Base-by-base conservation (phyloP, 139 green algal species). In the Asterochloris sp. region DNA sequence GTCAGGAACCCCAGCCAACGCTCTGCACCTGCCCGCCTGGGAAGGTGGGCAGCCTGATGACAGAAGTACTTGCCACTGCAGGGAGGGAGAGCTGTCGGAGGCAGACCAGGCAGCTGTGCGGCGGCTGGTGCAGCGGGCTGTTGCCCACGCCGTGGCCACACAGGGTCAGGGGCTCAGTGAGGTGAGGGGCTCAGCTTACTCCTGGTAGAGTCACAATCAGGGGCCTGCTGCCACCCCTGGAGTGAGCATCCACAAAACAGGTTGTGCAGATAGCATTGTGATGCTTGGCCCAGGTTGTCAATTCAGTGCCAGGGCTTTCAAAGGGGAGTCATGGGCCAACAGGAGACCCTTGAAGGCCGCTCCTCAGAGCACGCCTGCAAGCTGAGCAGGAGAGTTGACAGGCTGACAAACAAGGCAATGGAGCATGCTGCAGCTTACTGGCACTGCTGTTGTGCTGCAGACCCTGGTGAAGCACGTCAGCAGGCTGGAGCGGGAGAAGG, bases 381-480 rank as follows among this genome's bases (percentile, higher is more conserved):
- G 38, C 38, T 10, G 38, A 54, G 38, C 38, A 54, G 38, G 38
- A 54, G 38, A 54, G 4, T 6, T 54, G 38, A 54, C 38, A 54
- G 2, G 38, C 38, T 54, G 38, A 6, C 38, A 54, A 54, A 54
- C 38, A 54, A n/a, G 38, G 38, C 38, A 6, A 54, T 71, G 66
- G 66, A 71, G 66, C 19, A 26, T 10, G 66, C 19, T 71, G 66
- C 66, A 71, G 66, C 66, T 71, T 71, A 23, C 17, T 71, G 66
- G 8, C 66, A 8, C 21, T 71, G 66, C 66, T 62, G 23, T 16
- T 69, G 29, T 54, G 64, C n/a, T 83, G 62, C 83, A 86, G 83
- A 80, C n/a, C 47, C 69, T 86, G 68, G 79, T 81, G 63, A 76
- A 73, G 73, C 83, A 86, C 73, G 83, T 81, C 62, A 83, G 77